These are phyloP conservation scores for Coniella lustricola DNA, from an alignment of 2,329 filamentous ascomycete genomes.

Conservation along the genomic window DNA sequence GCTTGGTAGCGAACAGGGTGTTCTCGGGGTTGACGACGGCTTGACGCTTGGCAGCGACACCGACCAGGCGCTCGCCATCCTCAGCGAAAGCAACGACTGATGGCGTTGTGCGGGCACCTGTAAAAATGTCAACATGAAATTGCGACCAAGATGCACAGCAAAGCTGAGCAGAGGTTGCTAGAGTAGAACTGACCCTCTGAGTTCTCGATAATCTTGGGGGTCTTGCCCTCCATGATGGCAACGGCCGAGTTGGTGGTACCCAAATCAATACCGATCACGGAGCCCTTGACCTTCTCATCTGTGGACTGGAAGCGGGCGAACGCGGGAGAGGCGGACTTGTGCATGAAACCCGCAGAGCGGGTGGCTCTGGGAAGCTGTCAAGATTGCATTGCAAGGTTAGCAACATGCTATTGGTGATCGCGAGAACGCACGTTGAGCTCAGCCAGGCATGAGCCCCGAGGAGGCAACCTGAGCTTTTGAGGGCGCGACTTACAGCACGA, in stretches of 20 bases:
- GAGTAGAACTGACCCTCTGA: slow-evolving; percentile 62
- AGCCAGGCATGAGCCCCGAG: background rate
- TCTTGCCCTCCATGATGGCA: slow-evolving; percentile 95
- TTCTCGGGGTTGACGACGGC: slow-evolving; percentile 98
- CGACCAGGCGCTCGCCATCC: slow-evolving; percentile 91
- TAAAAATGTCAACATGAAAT: too few species aligned
- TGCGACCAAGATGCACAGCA: slow-evolving; percentile 11
- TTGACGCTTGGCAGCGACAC: slow-evolving; percentile 96
- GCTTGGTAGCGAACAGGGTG: slow-evolving; percentile 97
- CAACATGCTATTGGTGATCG: background rate
- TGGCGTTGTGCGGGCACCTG: slow-evolving; percentile 85
- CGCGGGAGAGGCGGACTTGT: slow-evolving; percentile 63
- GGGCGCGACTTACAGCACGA: slow-evolving; percentile 57
- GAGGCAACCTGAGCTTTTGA: background rate
- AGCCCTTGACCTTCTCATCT: slow-evolving; percentile 83
- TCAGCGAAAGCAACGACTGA: slow-evolving; percentile 94
- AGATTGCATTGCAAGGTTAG: slow-evolving; percentile 18
- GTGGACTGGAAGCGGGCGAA: slow-evolving; percentile 76
- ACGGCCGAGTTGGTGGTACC: slow-evolving; percentile 98
- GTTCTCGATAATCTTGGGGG: slow-evolving; percentile 95
- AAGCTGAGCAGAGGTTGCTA: background rate
- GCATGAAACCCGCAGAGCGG: slow-evolving; percentile 59
- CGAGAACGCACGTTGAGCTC: background rate
- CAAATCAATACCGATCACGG: slow-evolving; percentile 97
- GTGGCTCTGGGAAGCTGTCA: slow-evolving; percentile 70